Base-by-base conservation (phyloP, 169 alveolate species). In the Plasmodium yoelii region DNA sequence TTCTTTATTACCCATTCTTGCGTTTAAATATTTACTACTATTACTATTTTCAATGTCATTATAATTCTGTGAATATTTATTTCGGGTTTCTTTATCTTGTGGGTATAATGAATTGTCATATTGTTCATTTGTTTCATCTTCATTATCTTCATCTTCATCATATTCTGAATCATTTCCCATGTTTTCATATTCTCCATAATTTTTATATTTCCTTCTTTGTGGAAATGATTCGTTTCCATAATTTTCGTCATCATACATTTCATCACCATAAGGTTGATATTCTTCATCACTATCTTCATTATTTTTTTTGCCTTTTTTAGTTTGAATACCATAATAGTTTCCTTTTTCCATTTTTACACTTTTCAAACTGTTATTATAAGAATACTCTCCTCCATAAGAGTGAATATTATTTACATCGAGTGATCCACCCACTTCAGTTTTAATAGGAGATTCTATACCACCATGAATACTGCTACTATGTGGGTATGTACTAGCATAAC, bases 231-330 rank as follows among this genome's bases (percentile, higher is more conserved):
- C 63, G 39, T 67, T 56, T 9, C 28, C 28, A 28, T 61, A 61
- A 7, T 19, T 39, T 61, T 57, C 65, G 0, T 61, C 61, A 5
- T 55, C 55, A 28, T 69, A 13, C 5, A 1, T 22, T 26, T 22
- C 34, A 55, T 69, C 7, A 1, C 39, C 86, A 53, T 5, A 1
- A 15, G 64, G 64, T 1, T 51, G 24, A 42, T 74, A 74, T 34
- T 55, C 63, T 34, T 82, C 82, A 18, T 82, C 82, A 15, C 56
- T 70, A 10, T 28, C 69, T 24, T 82, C 26, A 61, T 44, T 18
- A 9, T 73, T 46, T 59, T 73, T 73, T 22, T 22, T 47, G 26
- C 44, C 18, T 15, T 39, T 71, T 42, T 26, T 71, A 12, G 53
- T 26, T 15, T 42, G 28, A 44, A 10, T 53, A 13, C 28, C 7